Percentiles rank a stretch among this genome's conserved stretches.
Evolutionary conservation across 768 basidiomycete genomes (phyloP).

Genomic region (Pholiota microspora): DNA sequence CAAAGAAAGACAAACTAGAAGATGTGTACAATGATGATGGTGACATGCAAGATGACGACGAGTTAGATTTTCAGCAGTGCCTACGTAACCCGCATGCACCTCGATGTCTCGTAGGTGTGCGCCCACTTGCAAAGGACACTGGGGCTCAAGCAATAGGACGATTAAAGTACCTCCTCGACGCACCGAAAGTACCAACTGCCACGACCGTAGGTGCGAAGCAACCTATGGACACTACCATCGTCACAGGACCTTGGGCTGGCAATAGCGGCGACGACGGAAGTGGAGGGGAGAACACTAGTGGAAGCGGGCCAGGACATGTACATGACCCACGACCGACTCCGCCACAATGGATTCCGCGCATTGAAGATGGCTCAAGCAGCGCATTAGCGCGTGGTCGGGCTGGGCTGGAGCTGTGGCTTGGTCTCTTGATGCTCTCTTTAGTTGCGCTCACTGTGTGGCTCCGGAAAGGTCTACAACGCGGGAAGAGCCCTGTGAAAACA

Average conservation of each 20-base stretch:
- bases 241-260: neutral
- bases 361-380: neutral
- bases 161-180: slow-evolving; percentile 56
- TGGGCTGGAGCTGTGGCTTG: neutral
- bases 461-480: neutral
- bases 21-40: slow-evolving; percentile 8
- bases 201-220: slow-evolving; percentile 12
- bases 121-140: slow-evolving; percentile 43
- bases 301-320: neutral
- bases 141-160: slow-evolving; percentile 23
- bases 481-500: neutral
- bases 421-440: neutral
- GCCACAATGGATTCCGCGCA: neutral
- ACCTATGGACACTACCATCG: slow-evolving; percentile 9
- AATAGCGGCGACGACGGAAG: neutral
- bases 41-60: slow-evolving; percentile 16
- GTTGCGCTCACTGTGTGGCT: neutral
- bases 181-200: slow-evolving; percentile 28
- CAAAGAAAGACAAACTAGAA: slow-evolving; percentile 19
- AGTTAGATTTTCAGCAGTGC: slow-evolving; percentile 14
- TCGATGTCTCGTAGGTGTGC: slow-evolving; percentile 63
- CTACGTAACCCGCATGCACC: slow-evolving; percentile 17
- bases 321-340: neutral
- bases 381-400: neutral
- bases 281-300: slow-evolving; percentile 13